A percentile compares a stretch with the other conserved stretches of the same genome.
phyloP scores from a whole-genome alignment of 2,329 filamentous ascomycete genomes.

The Penicillium sp. region DNA sequence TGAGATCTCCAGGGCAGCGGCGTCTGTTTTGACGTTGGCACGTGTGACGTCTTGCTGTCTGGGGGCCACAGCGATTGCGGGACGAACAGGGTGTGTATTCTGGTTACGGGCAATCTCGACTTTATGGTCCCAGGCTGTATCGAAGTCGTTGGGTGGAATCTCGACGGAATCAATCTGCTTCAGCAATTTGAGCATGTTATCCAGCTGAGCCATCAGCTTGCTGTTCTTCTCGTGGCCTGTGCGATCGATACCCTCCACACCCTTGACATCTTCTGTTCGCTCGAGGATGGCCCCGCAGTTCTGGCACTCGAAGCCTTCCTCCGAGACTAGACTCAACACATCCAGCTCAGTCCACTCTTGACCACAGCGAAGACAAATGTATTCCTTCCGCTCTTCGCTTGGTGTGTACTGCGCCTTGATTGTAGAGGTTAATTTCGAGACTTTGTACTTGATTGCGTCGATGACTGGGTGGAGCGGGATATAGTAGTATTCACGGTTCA shows the following conservation, averaged over 20 bases:
- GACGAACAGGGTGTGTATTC: slow-evolving; percentile 42
- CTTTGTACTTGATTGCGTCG: slow-evolving; percentile 93
- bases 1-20: slow-evolving; percentile 48
- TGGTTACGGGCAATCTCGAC: slow-evolving; percentile 47
- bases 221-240: slow-evolving; percentile 53
- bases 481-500: slow-evolving; percentile 92
- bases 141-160: slow-evolving; percentile 51
- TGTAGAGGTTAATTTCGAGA: slow-evolving; percentile 82
- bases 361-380: slow-evolving; percentile 77
- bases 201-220: slow-evolving; percentile 50
- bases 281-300: slow-evolving; percentile 62
- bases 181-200: slow-evolving; percentile 47
- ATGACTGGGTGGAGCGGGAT: slow-evolving; percentile 94
- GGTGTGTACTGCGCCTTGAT: slow-evolving; percentile 82
- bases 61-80: slow-evolving; percentile 42
- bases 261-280: slow-evolving; percentile 47
- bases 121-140: slow-evolving; percentile 50
- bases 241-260: slow-evolving; percentile 44
- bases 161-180: slow-evolving; percentile 50
- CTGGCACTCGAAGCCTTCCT: slow-evolving; percentile 76
- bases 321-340: slow-evolving; percentile 71
- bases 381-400: slow-evolving; percentile 86
- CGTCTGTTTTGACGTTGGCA: slow-evolving; percentile 45
- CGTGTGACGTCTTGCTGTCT: slow-evolving; percentile 42
- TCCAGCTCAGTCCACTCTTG: slow-evolving; percentile 88